Evolutionary conservation across 495 filamentous ascomycete species (phyloP).

Genomic region (Parathielavia hyrcaniae): DNA sequence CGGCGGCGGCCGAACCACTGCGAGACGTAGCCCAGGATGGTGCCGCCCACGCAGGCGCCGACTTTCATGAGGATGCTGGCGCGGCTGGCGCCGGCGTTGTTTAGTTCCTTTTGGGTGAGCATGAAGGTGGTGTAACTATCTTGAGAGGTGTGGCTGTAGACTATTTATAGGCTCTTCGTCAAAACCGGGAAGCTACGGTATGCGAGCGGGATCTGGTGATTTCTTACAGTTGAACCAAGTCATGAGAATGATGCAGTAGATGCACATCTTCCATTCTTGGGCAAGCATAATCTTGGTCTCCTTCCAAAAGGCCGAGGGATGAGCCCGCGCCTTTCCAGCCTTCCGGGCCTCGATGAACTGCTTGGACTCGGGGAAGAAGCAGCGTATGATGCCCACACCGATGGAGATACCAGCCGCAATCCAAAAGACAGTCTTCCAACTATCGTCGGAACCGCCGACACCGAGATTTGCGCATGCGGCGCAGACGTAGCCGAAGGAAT

Average conservation of each 20-base stretch:
- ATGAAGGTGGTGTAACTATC: slow-evolving; percentile 76
- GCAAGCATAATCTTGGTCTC: slow-evolving; percentile 57
- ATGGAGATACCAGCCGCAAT: slow-evolving; percentile 54
- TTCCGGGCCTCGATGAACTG: slow-evolving; percentile 62
- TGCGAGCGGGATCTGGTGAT: background rate
- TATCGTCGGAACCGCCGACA: slow-evolving; percentile 50
- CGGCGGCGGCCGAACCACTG: slow-evolving; percentile 66
- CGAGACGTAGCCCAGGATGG: slow-evolving; percentile 62
- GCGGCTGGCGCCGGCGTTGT: slow-evolving; percentile 54
- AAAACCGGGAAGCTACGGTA: no score
- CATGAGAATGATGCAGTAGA: slow-evolving; percentile 69
- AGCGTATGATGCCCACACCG: slow-evolving; percentile 55
- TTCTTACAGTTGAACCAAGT: slow-evolving; percentile 52
- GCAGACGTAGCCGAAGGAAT: slow-evolving; percentile 67
- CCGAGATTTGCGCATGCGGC: slow-evolving; percentile 66
- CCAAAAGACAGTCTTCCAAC: slow-evolving; percentile 62
- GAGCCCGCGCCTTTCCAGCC: slow-evolving; percentile 43
- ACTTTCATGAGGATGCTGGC: slow-evolving; percentile 67
- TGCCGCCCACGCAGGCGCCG: slow-evolving; percentile 67
- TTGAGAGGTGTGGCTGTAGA: slow-evolving; percentile 61
- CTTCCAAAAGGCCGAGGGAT: slow-evolving; percentile 51
- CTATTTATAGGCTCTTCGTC: slow-evolving; percentile 17
- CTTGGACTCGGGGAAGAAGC: slow-evolving; percentile 61
- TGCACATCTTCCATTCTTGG: slow-evolving; percentile 62
- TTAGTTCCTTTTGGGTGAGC: slow-evolving; percentile 58